Percentiles rank a stretch among this genome's conserved stretches.
Evolutionary conservation across 371 early-diverging fungal genomes (phyloP).

Genomic region (Chytridiales sp.): DNA sequence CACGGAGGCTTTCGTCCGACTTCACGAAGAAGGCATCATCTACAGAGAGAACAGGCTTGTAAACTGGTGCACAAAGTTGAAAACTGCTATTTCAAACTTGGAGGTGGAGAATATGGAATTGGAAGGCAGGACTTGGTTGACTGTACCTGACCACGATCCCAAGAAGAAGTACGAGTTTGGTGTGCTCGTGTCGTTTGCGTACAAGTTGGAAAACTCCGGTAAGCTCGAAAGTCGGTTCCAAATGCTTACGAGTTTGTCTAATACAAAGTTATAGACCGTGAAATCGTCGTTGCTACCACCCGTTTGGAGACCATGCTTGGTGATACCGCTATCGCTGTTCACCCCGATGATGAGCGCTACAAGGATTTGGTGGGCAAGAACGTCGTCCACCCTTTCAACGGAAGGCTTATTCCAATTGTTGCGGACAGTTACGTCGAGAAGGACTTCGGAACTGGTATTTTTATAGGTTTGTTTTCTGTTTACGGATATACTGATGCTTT

Average conservation of each 20-base stretch:
- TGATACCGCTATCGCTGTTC: slow-evolving; percentile 96
- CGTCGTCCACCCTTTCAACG: slow-evolving; percentile 95
- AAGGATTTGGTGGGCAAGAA: slow-evolving; percentile 89
- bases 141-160: slow-evolving; percentile 87
- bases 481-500: not conserved
- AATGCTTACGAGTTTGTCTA: slow-evolving; percentile 34
- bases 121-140: slow-evolving; percentile 78
- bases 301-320: slow-evolving; percentile 99
- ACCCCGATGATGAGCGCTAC: slow-evolving; percentile 89
- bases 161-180: slow-evolving; percentile 98
- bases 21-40: slow-evolving; percentile 96
- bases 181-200: slow-evolving; percentile 92
- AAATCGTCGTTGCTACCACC: slow-evolving; percentile 96
- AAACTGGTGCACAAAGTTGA: slow-evolving; percentile 98
- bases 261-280: slow-evolving; percentile 57
- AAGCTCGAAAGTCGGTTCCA: slow-evolving; percentile 66
- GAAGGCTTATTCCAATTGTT: slow-evolving; percentile 86
- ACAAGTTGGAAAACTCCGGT: slow-evolving; percentile 82
- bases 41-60: slow-evolving; percentile 97
- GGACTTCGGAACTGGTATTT: slow-evolving; percentile 84
- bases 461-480: not conserved
- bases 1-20: slow-evolving; percentile 90
- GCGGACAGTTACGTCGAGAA: slow-evolving; percentile 93
- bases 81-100: slow-evolving; percentile 96
- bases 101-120: slow-evolving; percentile 96